These are phyloP conservation scores for Talaromyces nanjingensis DNA, from an alignment of 495 filamentous ascomycete genomes.

Conservation along the genomic window DNA sequence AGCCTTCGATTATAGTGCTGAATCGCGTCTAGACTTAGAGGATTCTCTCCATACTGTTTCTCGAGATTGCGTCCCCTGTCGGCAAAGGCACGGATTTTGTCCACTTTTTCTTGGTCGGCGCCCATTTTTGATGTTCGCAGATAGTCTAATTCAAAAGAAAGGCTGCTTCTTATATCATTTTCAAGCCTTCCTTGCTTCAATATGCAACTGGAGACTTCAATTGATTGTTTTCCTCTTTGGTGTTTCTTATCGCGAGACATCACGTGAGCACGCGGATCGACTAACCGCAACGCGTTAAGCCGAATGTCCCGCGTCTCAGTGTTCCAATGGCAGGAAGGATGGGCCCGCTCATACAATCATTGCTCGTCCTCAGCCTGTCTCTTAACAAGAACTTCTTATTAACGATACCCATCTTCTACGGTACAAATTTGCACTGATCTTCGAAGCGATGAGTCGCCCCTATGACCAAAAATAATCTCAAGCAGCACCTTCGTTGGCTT, in stretches of 20 bases:
- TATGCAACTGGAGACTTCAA: background rate
- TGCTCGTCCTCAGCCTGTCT: background rate
- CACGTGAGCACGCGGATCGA: conserved; percentile 9
- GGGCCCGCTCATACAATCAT: background rate
- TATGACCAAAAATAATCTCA: conserved; percentile 49
- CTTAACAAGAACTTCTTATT: background rate
- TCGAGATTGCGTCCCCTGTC: conserved; percentile 32
- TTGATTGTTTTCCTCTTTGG: background rate
- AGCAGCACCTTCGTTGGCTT: conserved; percentile 44
- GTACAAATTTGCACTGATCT: background rate
- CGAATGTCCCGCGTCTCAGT: background rate
- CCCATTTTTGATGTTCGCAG: conserved; percentile 19
- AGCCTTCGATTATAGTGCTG: conserved; percentile 44
- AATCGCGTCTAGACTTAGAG: conserved; percentile 24
- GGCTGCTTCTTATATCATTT: background rate
- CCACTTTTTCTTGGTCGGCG: conserved; percentile 23
- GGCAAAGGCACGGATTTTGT: conserved; percentile 32
- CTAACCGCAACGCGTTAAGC: background rate
- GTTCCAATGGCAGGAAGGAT: background rate
- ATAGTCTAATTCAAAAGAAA: background rate
- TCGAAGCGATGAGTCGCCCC: conserved; percentile 20
- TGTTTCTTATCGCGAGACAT: background rate
- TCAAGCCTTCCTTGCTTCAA: background rate
- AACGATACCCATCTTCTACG: background rate
- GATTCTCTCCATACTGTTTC: conserved; percentile 24